Evolutionary conservation across 2,329 filamentous ascomycete species (phyloP), one percentile per base, ranked within the genome.

Genomic region (Fusarium sp.): DNA sequence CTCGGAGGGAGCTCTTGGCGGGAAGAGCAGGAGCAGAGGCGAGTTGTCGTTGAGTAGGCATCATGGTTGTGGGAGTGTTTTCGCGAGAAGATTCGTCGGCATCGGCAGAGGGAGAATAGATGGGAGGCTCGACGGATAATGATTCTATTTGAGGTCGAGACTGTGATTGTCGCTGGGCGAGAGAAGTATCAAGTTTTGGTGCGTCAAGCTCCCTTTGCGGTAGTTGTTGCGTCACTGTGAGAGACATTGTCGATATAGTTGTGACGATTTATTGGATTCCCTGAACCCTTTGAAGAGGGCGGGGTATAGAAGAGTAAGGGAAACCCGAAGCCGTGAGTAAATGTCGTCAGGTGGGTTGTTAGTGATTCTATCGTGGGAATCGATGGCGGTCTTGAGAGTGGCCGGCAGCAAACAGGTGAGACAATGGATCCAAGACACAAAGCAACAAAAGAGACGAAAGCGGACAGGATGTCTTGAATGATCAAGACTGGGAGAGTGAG

Each of bases 1-100:
- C 78, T 72, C 87, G 80, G 24, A 85, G 81, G 12, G 83, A 77
- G 74, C 85, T 88, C 81, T 83, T 86, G 66, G 80, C 79, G 3
- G 87, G 87, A 8, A 88, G 78, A 42, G 83, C 82, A 12, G 86
- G 86, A 27, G 82, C 76, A 50, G 72, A 65, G 34, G 69, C 71
- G 25, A 66, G 59, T 60, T 71, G 72, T 63, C 71, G 70, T 50
- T 73, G 68, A 46, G 74, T 69, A 18, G 77, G 66, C 34, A 79
- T 64, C 77, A 80, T 80, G 45, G 76, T 72, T 72, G 71, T 72
- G 38, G 61, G 64, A 51, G 63, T 71, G 59, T 45, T 65, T 46
- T 75, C 68, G 63, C 56, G 68, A 46, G 56, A 71, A 43, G 70
- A 68, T 43, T 69, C 70, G 66, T 74, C 69, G 68, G 62, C 53